Evolutionary conservation across 805 yeast species (phyloP).

Genomic region (Pichia californica): DNA sequence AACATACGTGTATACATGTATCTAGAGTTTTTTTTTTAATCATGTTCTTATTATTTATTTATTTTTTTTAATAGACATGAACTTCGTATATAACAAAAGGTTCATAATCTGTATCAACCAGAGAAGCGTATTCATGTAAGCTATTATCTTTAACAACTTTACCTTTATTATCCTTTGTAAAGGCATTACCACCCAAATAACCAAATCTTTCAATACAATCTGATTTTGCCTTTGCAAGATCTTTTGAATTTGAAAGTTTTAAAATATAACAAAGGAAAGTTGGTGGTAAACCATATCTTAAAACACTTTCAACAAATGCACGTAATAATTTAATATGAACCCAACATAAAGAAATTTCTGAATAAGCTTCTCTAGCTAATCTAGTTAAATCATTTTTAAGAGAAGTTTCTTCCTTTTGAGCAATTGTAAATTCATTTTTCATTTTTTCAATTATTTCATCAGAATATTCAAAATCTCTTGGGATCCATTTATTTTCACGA

Average conservation of each 20-base stretch:
- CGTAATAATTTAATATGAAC: constrained; percentile 84
- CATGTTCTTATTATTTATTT: background rate
- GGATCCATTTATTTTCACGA: constrained; percentile 84
- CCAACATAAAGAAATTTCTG: constrained; percentile 82
- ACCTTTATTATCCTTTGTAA: constrained; percentile 60
- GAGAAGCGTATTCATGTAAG: constrained; percentile 79
- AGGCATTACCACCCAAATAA: constrained; percentile 87
- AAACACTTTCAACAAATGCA: constrained; percentile 84
- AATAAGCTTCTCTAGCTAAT: constrained; percentile 81
- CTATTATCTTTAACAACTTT: constrained; percentile 50
- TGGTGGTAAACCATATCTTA: constrained; percentile 96
- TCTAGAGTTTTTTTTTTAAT: background rate
- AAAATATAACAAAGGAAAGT: constrained; percentile 57
- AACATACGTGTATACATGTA: no score
- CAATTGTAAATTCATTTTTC: constrained; percentile 72
- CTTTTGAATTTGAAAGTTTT: constrained; percentile 32
- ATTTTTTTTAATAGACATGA: constrained; percentile 26
- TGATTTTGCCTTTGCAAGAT: constrained; percentile 51
- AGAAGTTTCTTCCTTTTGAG: constrained; percentile 67
- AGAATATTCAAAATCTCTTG: constrained; percentile 85
- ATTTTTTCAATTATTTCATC: constrained; percentile 66
- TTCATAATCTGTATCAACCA: constrained; percentile 93
- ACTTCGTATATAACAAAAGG: constrained; percentile 84
- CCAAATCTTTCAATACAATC: constrained; percentile 74
- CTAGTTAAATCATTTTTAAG: constrained; percentile 73